Conservation (phyloP, 805 yeast species). For the Candida palmyrensis region DNA sequence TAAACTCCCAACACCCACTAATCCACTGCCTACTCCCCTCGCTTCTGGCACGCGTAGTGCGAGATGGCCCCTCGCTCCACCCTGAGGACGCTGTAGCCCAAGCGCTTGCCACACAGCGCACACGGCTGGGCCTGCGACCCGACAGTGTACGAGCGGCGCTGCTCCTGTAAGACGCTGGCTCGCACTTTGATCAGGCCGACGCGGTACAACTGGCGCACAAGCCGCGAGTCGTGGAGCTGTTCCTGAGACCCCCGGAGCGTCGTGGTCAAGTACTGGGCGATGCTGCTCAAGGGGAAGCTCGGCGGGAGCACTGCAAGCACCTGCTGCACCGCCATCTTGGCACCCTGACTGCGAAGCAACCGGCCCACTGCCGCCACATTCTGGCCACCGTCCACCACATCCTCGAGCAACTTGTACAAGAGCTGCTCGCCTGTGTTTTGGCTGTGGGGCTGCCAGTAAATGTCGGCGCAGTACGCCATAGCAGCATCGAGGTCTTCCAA, state of each 20-base stretch:
- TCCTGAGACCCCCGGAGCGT: conserved; percentile 40
- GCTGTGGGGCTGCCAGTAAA: conserved; percentile 33
- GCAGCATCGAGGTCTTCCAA: conserved; percentile 56
- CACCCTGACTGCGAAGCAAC: conserved; percentile 40
- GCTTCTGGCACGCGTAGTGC: conserved; percentile 50
- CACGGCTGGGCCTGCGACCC: conserved; percentile 46
- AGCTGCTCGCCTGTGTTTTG: conserved; percentile 35
- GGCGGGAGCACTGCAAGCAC: conserved; percentile 51
- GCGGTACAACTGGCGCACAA: conserved; percentile 48
- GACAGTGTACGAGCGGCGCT: conserved; percentile 29
- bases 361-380: conserved; percentile 33
- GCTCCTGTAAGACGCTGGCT: conserved; percentile 35
- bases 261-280: conserved; percentile 41
- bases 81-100: conserved; percentile 52
- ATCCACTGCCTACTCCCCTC: no score
- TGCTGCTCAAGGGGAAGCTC: conserved; percentile 36
- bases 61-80: conserved; percentile 42
- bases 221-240: conserved; percentile 30
- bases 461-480: conserved; percentile 50
- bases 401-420: conserved; percentile 48
- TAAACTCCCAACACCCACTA: no score
- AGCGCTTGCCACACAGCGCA: conserved; percentile 49
- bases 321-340: conserved; percentile 40
- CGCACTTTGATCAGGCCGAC: conserved; percentile 46
- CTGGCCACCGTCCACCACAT: conserved; percentile 31